Conservation (phyloP, 192 early-diverging fungal species). For the Gryganskiella cystojenkinii region DNA sequence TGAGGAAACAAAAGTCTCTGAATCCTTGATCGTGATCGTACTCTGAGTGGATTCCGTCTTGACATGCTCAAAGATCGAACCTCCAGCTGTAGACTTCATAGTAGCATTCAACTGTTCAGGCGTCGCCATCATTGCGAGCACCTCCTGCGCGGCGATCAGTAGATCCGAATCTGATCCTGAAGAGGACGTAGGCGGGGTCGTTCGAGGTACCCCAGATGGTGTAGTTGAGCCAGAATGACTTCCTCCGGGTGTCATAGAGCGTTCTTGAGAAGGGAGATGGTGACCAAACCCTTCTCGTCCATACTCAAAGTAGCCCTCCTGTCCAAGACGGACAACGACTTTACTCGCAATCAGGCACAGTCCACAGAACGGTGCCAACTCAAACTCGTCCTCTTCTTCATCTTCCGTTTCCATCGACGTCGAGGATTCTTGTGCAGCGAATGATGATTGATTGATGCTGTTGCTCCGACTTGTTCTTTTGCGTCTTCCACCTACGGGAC, state of each 20-base stretch:
- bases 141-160: conserved; percentile 45
- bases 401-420: conserved; percentile 14
- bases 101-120: conserved; percentile 9
- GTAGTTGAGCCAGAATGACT: conserved; percentile 28
- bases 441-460: conserved; percentile 18
- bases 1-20: neutral
- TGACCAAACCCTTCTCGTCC: conserved; percentile 42
- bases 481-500: conserved; percentile 2
- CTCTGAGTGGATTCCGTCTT: conserved; percentile 33
- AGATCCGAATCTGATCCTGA: conserved; percentile 39
- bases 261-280: conserved; percentile 15
- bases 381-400: conserved; percentile 54
- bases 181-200: no score
- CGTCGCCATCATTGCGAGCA: conserved; percentile 33
- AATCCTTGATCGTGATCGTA: neutral
- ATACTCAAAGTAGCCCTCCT: conserved; percentile 35
- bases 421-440: neutral
- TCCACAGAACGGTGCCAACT: conserved; percentile 57
- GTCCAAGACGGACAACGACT: conserved; percentile 30
- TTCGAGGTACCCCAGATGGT: conserved; percentile 6
- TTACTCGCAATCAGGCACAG: conserved; percentile 55
- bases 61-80: conserved; percentile 30
- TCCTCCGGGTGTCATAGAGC: conserved; percentile 9
- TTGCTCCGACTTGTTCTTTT: conserved; percentile 28
- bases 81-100: neutral